Percentiles rank a stretch among this genome's conserved stretches.
These are phyloP conservation scores for Chamaecyparis obtusa DNA, from an alignment of 75 land plant genomes.

Conservation along the genomic window DNA sequence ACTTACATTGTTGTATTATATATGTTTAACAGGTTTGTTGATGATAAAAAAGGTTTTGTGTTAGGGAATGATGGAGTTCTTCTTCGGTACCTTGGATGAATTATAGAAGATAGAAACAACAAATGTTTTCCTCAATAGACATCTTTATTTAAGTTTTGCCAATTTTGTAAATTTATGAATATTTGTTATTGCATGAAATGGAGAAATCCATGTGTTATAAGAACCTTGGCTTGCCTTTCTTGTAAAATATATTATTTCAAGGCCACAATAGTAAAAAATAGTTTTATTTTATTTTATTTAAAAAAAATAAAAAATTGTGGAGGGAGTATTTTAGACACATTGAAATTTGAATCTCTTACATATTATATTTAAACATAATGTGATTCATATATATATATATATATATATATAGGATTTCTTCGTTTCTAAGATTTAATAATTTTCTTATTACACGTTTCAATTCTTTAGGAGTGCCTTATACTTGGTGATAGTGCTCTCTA, in stretches of 20 bases:
- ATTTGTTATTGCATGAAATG: neutral
- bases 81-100: constrained; percentile 85
- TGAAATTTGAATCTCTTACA: too few relatives aligned
- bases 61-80: constrained; percentile 96
- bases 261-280: neutral
- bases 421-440: too few relatives aligned
- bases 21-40: constrained; percentile 64
- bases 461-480: too few relatives aligned
- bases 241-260: neutral
- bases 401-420: too few relatives aligned
- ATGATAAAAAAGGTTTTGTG: constrained; percentile 85
- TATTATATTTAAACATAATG: too few relatives aligned
- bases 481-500: too few relatives aligned
- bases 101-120: neutral
- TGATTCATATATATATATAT: too few relatives aligned
- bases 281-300: too few relatives aligned
- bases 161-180: neutral
- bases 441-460: too few relatives aligned
- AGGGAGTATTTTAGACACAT: too few relatives aligned
- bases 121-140: neutral
- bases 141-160: neutral
- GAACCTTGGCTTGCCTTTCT: neutral
- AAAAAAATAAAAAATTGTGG: too few relatives aligned
- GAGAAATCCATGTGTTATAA: neutral
- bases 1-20: neutral